Evolutionary conservation across 805 yeast genomes (phyloP), one percentile per base, ranked within the genome.

Genomic region (Pichia deserticola): DNA sequence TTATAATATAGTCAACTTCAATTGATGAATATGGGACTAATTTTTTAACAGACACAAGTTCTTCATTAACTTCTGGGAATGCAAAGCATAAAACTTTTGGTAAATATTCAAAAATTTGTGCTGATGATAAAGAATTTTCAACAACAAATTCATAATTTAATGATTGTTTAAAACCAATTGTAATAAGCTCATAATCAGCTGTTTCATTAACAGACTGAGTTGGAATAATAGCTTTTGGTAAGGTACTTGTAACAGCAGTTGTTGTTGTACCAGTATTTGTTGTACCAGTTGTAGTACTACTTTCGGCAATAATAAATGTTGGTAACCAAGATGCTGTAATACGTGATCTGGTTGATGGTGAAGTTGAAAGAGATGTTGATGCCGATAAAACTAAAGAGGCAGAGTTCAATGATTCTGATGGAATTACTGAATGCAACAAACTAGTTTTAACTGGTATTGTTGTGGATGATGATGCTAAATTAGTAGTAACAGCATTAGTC

Each of bases 121-220:
- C 93, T 12, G 90, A 85, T 3, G 93, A 75, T 45, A 84, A 67
- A 1, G 92, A 76, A 63, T 83, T 79, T 51, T 74, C 68, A 40
- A 84, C 95, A 51, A 88, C 87, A 63, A 86, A 88, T 44, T 88
- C 87, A 67, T 90, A 92, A 66, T 89, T 89, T 67, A 89, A 78
- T 4, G 83, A 78, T 51, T 80, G 68, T 59, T 82, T 81, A 73
- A 92, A 92, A 5, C 95, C 96, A 61, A 89, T 70, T 44, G 85
- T 81, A 47, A 89, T 78, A 49, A 81, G 65, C 45, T 74, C 71
- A 60, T 78, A 77, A 13, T 72, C 68, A 3, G 75, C 63, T 11
- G 81, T 74, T 8, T 71, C 67, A 3, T 69, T 69, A 13, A 42
- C 54, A 63, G 56, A 36, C 55, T 49, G 42, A 15, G 53, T 55